Base-by-base conservation (phyloP, 129 eudicot genomes). In the Flaveria bidentis region DNA sequence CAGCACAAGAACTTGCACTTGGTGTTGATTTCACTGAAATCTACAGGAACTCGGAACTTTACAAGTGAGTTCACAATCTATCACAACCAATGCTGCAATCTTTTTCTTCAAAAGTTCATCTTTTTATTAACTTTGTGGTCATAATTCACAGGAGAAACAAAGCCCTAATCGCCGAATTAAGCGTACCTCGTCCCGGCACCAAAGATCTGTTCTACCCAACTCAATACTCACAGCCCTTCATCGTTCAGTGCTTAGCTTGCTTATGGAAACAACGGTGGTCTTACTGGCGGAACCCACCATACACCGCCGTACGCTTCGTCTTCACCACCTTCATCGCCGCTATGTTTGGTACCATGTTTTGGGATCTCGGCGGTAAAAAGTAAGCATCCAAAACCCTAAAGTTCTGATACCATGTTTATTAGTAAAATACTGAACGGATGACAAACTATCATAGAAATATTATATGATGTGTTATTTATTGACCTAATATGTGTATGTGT, bases 251-350 rank as follows among this genome's bases (percentile, higher is more conserved):
- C n/a, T 5, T 57, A 11, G 91, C 88, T 14, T 84, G 82, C 76
- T 63, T 87, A 45, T 87, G 91, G 91, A 87, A 87, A 76, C 88
- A 84, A 71, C 84, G 83, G 9, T 78, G 69, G 76, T 87, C 91
- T 3, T 84, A 84, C 72, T 87, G 86, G 91, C 70, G 88, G 26
- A 87, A 87, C 64, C 85, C 91, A 1, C 44, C 82, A 0, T 87
- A 87, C 81, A 84, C 88, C 0, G 87, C 86, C n/a, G 80, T 84
- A 11, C 79, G 91, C 18, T 73, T 87, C 64, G 10, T 62, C 10
- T 78, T 81, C 76, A 84, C 88, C 46, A 75, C 84, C 0, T 55
- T 67, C 77, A 82, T 84, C 61, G 90, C 49, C 5, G 17, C 81
- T 76, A 23, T 81, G 20, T 77, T 86, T 23, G 90, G 90, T 41